Percentiles rank a stretch among this genome's conserved stretches.
Evolutionary conservation across 202 grass and related monocot species (phyloP).

Genomic region (Setaria italica): DNA sequence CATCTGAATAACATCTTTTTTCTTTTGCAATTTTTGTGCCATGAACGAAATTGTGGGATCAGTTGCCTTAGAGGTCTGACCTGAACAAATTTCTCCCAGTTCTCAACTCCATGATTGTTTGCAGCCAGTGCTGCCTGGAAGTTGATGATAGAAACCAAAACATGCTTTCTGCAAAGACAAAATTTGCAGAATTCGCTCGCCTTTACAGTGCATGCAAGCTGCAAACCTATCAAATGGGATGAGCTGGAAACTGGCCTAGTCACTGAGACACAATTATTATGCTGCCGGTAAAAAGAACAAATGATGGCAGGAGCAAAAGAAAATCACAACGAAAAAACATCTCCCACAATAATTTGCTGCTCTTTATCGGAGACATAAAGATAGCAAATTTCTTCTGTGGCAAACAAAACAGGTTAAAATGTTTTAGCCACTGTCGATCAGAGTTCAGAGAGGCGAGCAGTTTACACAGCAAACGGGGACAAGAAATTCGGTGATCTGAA

Average conservation of each 20-base stretch:
- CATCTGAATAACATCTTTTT: background rate
- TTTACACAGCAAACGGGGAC: background rate
- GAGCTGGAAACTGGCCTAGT: slow-evolving; percentile 58
- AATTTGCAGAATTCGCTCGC: slow-evolving; percentile 39
- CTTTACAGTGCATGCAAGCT: slow-evolving; percentile 56
- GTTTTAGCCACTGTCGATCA: background rate
- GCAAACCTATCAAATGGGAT: slow-evolving; percentile 31
- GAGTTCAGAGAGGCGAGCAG: background rate
- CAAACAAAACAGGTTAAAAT: background rate
- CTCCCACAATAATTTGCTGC: slow-evolving; percentile 27
- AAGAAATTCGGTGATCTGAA: background rate
- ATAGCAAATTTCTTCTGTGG: background rate
- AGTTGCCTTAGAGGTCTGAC: background rate
- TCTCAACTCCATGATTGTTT: slow-evolving; percentile 30
- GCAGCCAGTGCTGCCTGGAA: slow-evolving; percentile 17
- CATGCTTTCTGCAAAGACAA: slow-evolving; percentile 40
- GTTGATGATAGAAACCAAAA: slow-evolving; percentile 32
- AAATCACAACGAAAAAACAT: slow-evolving; percentile 27
- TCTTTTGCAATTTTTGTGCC: background rate
- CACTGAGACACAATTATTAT: slow-evolving; percentile 47
- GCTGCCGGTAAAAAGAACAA: slow-evolving; percentile 41
- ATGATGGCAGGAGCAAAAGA: slow-evolving; percentile 35
- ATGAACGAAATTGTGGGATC: background rate
- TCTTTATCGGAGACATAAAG: background rate
- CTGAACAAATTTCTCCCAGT: background rate